These are phyloP conservation scores for Amanita brunnescens DNA, from an alignment of 768 basidiomycete genomes.

Conservation along the genomic window DNA sequence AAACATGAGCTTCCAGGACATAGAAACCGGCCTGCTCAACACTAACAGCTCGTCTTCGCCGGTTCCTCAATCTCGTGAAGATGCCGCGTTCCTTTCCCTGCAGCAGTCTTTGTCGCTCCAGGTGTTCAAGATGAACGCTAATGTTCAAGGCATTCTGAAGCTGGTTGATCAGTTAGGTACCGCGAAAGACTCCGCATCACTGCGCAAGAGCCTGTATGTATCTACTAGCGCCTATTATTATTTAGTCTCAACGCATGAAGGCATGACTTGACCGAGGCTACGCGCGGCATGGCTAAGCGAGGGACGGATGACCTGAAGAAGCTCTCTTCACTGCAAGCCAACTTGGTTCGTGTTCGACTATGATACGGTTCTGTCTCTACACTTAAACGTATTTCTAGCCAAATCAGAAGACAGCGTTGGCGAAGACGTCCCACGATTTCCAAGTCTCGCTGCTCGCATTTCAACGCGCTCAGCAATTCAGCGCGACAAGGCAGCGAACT, in stretches of 20 bases:
- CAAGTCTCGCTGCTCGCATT: slow-evolving; percentile 85
- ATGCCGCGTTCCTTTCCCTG: slow-evolving; percentile 64
- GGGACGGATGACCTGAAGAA: slow-evolving; percentile 91
- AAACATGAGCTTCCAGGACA: slow-evolving; percentile 48
- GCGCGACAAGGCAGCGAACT: slow-evolving; percentile 82
- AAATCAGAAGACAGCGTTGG: slow-evolving; percentile 71
- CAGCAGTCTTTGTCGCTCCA: slow-evolving; percentile 83
- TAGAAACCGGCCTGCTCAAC: slow-evolving; percentile 38
- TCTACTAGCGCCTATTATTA: background rate
- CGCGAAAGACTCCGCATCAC: slow-evolving; percentile 61
- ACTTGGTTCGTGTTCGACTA: slow-evolving; percentile 37
- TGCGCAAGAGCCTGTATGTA: slow-evolving; percentile 84
- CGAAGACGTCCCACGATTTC: slow-evolving; percentile 91
- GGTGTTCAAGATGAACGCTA: slow-evolving; percentile 98
- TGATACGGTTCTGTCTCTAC: background rate
- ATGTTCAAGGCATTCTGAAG: slow-evolving; percentile 91
- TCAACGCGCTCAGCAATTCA: slow-evolving; percentile 84
- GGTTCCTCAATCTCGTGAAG: slow-evolving; percentile 44
- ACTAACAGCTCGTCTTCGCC: slow-evolving; percentile 25
- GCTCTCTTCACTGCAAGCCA: slow-evolving; percentile 57
- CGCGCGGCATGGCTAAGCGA: slow-evolving; percentile 90
- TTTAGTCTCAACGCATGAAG: slow-evolving; percentile 19
- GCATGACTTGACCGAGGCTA: slow-evolving; percentile 90
- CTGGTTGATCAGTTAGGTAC: slow-evolving; percentile 96
- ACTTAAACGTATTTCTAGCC: slow-evolving; percentile 37